These are phyloP conservation scores for Coccomyxa subellipsoidea DNA, from an alignment of 163 green algal species.

Conservation along the genomic window DNA sequence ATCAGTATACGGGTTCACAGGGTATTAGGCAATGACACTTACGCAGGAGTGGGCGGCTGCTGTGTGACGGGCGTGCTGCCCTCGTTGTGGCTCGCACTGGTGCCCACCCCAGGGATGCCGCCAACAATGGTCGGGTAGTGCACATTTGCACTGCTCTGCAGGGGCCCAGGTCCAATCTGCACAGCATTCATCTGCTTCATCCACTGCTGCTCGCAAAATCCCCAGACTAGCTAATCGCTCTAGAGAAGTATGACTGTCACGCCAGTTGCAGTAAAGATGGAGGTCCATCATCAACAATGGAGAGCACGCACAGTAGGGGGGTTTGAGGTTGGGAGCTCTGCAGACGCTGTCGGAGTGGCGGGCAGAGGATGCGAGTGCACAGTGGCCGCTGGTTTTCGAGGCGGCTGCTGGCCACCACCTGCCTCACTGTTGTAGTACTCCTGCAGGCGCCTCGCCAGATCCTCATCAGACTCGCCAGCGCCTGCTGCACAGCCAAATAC, in stretches of 20 bases:
- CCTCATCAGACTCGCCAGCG: conserved; percentile 13
- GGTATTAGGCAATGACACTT: not conserved
- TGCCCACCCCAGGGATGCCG: not conserved
- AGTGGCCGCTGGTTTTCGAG: not conserved
- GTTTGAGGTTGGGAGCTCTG: not conserved
- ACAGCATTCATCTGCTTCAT: not conserved
- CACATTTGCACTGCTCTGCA: not conserved
- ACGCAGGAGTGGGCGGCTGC: too few relatives aligned
- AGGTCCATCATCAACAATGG: too few relatives aligned
- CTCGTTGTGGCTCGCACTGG: not conserved
- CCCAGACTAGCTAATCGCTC: too few relatives aligned
- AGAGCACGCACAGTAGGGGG: not conserved
- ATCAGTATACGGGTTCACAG: too few relatives aligned
- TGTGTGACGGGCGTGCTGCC: not conserved
- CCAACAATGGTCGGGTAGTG: not conserved
- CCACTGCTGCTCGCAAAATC: not conserved
- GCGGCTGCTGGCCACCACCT: not conserved
- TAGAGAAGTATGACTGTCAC: too few relatives aligned
- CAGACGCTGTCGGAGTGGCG: not conserved
- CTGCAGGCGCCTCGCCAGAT: conserved; percentile 9
- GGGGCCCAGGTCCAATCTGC: not conserved
- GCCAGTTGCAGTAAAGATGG: not conserved
- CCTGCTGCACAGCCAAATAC: not conserved
- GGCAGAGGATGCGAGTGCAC: not conserved
- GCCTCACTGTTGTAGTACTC: conserved; percentile 11